A percentile compares a stretch with the other conserved stretches of the same genome.
These are phyloP conservation scores for Trametes cingulata DNA, from an alignment of 768 basidiomycete species.

Conservation along the genomic window DNA sequence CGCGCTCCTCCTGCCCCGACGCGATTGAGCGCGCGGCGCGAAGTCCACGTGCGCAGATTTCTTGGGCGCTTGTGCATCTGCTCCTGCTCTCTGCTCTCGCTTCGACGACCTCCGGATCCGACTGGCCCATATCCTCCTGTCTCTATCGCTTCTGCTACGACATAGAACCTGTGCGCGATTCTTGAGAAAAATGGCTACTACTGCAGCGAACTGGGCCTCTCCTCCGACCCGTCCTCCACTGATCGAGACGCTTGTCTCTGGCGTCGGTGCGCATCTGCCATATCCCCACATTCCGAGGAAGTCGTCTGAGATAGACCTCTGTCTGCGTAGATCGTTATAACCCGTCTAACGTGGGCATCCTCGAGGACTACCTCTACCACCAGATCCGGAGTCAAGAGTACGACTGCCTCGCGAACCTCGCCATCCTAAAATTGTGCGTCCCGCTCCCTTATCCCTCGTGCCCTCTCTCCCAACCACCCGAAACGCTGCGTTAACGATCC, in stretches of 20 bases:
- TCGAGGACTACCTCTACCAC: conserved; percentile 96
- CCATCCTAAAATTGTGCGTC: conserved; percentile 86
- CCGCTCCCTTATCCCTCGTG: background rate
- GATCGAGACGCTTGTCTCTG: conserved; percentile 89
- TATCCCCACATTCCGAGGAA: background rate
- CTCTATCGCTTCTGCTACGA: background rate
- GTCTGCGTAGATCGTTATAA: conserved; percentile 86
- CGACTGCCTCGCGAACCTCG: conserved; percentile 93
- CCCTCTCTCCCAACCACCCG: background rate
- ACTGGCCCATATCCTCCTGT: background rate
- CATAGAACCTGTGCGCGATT: background rate
- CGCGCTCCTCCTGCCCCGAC: background rate
- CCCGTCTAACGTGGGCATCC: conserved; percentile 87
- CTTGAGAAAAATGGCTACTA: conserved; percentile 40
- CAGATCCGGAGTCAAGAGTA: conserved; percentile 92
- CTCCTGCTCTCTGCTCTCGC: background rate
- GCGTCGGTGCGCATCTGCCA: conserved; percentile 64
- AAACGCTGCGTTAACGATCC: background rate
- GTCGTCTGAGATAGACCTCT: background rate
- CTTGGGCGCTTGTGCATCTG: conserved; percentile 6
- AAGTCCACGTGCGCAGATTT: conserved; percentile 12
- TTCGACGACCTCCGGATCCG: background rate
- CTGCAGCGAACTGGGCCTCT: conserved; percentile 64
- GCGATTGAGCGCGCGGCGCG: conserved; percentile 1
- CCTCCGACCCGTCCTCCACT: conserved; percentile 81